phyloP scores from a whole-genome alignment of 1,139 yeast species.

The Hansenula sp. region DNA sequence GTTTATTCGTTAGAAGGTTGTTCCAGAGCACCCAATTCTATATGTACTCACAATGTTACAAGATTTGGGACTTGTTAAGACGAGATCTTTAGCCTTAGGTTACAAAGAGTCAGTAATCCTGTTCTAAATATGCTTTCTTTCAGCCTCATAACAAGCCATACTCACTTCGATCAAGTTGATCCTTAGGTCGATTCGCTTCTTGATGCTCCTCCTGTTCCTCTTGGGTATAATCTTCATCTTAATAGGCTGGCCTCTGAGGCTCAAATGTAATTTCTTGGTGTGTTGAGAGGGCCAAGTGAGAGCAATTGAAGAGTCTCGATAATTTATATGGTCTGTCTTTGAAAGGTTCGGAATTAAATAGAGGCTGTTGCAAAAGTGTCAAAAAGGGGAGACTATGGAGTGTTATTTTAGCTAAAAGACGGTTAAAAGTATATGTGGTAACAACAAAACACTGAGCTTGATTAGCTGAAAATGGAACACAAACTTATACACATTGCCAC shows the following conservation, averaged over 20 bases:
- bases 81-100: slow-evolving; percentile 15
- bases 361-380: no score
- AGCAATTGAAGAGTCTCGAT: background rate
- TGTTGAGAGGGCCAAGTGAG: no score
- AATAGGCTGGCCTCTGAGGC: background rate
- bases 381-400: no score
- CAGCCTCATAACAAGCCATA: background rate
- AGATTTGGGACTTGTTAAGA: slow-evolving; percentile 10
- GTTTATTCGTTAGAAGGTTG: background rate
- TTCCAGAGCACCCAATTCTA: background rate
- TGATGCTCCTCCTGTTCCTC: slow-evolving; percentile 7
- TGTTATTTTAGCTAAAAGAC: no score
- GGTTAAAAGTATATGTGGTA: no score
- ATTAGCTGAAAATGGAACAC: no score
- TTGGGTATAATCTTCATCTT: slow-evolving; percentile 12
- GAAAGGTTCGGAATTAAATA: no score
- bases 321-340: no score
- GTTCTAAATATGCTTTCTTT: background rate
- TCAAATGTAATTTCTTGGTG: no score
- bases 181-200: slow-evolving; percentile 10
- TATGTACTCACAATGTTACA: slow-evolving; percentile 11
- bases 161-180: slow-evolving; percentile 17
- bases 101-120: background rate
- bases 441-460: no score
- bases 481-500: no score